phyloP scores from a whole-genome alignment of 495 filamentous ascomycete species.

The Neohortaea acidophila region DNA sequence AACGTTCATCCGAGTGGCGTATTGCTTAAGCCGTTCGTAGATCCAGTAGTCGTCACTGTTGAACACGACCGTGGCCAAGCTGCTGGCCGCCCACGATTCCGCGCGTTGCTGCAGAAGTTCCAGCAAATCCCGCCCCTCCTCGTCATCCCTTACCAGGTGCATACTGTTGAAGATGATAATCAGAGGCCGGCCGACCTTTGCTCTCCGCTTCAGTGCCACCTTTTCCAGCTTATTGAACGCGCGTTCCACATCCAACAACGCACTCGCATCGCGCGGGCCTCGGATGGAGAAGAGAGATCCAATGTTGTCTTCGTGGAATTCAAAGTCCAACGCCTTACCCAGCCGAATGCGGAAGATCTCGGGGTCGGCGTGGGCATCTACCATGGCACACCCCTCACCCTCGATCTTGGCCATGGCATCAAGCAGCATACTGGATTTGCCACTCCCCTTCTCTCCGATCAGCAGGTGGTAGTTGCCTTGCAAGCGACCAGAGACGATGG shows the following conservation, averaged over 20 bases:
- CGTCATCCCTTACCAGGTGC: constrained; percentile 79
- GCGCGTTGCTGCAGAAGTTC: constrained; percentile 92
- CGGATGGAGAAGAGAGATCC: constrained; percentile 87
- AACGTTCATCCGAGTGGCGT: constrained; percentile 84
- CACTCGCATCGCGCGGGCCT: constrained; percentile 78
- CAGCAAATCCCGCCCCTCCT: constrained; percentile 76
- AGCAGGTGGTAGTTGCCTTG: constrained; percentile 78
- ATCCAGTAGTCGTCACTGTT: constrained; percentile 98
- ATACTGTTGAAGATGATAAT: constrained; percentile 82
- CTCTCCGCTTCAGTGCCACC: constrained; percentile 53
- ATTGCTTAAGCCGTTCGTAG: constrained; percentile 80
- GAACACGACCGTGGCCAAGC: constrained; percentile 76
- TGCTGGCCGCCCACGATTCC: constrained; percentile 85
- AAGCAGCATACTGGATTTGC: constrained; percentile 89
- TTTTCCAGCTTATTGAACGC: constrained; percentile 97
- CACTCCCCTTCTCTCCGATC: constrained; percentile 92
- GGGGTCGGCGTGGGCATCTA: constrained; percentile 86
- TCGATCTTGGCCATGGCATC: constrained; percentile 84
- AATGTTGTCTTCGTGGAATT: constrained; percentile 86
- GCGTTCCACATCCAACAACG: constrained; percentile 83
- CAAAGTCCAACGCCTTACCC: constrained; percentile 86
- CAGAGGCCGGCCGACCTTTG: constrained; percentile 46
- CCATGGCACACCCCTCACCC: constrained; percentile 76
- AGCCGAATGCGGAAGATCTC: constrained; percentile 89
- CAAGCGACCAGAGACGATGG: constrained; percentile 53